A percentile compares a stretch with the other conserved stretches of the same genome.
Conservation (phyloP, 208 protist species). For the Leishmania gerbilli region DNA sequence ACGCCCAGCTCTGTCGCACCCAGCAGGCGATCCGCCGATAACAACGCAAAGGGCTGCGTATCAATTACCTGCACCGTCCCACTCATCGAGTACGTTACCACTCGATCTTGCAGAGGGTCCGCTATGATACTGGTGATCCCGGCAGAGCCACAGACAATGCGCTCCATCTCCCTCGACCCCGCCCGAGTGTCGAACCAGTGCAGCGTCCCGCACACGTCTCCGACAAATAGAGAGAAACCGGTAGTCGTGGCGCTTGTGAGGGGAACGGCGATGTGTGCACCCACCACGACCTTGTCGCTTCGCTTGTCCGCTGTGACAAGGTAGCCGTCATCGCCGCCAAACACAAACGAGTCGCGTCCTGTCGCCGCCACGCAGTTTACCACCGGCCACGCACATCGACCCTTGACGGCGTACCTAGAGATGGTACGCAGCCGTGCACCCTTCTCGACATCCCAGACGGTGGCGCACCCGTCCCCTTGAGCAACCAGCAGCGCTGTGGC, state of each 20-base stretch:
- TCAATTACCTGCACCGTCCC: conserved; percentile 48
- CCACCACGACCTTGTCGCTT: conserved; percentile 10
- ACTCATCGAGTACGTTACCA: conserved; percentile 65
- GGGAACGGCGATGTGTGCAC: conserved; percentile 48
- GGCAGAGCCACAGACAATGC: conserved; percentile 35
- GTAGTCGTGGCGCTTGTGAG: conserved; percentile 49
- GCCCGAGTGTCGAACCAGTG: conserved; percentile 68
- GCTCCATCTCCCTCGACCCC: conserved; percentile 31
- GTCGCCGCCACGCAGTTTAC: conserved; percentile 60
- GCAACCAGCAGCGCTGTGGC: conserved; percentile 48
- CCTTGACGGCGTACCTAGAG: conserved; percentile 38
- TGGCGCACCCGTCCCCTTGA: conserved; percentile 67
- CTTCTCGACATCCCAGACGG: conserved; percentile 71
- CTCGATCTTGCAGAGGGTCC: conserved; percentile 15
- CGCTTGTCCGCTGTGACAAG: conserved; percentile 46
- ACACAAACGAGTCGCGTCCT: conserved; percentile 27
- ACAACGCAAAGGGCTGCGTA: conserved; percentile 76
- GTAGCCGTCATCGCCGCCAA: conserved; percentile 84
- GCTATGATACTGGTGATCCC: conserved; percentile 43
- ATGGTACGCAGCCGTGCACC: conserved; percentile 33
- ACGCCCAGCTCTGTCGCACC: conserved; percentile 33
- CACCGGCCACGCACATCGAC: conserved; percentile 69
- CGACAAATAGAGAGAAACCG: conserved; percentile 62
- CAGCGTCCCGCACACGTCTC: conserved; percentile 66
- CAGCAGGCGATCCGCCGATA: conserved; percentile 47